Percentiles rank a stretch among this genome's conserved stretches.
phyloP scores from a whole-genome alignment of 768 basidiomycete genomes.

The Exidia glandulosa region DNA sequence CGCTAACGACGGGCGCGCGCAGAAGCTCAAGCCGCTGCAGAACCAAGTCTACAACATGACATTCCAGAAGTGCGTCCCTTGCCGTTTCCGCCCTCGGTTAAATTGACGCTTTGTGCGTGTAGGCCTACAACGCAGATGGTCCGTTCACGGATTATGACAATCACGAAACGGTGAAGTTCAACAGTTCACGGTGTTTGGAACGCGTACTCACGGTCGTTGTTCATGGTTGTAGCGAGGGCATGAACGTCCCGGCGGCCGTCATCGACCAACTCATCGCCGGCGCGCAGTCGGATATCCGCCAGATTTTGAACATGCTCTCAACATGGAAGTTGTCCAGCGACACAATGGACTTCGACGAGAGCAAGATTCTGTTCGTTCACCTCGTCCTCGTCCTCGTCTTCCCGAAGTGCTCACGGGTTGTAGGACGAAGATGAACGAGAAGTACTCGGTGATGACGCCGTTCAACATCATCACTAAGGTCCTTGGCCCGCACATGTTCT shows the following conservation, averaged over 20 bases:
- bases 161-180: slow-evolving; percentile 70
- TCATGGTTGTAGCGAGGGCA: slow-evolving; percentile 55
- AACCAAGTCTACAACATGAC: slow-evolving; percentile 60
- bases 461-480: slow-evolving; percentile 87
- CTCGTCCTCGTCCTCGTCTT: not conserved
- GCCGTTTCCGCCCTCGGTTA: not conserved
- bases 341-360: slow-evolving; percentile 83
- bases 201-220: not conserved
- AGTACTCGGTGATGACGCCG: slow-evolving; percentile 81
- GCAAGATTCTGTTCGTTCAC: slow-evolving; percentile 70
- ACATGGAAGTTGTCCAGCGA: slow-evolving; percentile 84
- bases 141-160: slow-evolving; percentile 79
- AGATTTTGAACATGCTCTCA: slow-evolving; percentile 95
- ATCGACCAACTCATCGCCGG: slow-evolving; percentile 85
- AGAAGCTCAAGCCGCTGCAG: slow-evolving; percentile 81
- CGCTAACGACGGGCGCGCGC: slow-evolving; percentile 79
- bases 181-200: not conserved
- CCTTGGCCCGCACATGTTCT: slow-evolving; percentile 86
- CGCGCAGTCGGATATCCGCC: slow-evolving; percentile 91
- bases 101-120: slow-evolving; percentile 5
- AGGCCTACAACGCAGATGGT: slow-evolving; percentile 72
- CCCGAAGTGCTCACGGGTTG: not conserved
- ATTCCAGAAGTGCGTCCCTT: slow-evolving; percentile 56
- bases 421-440: slow-evolving; percentile 85
- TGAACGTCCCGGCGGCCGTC: slow-evolving; percentile 86